Percentiles rank a stretch among this genome's conserved stretches.
phyloP scores from a whole-genome alignment of 2,329 filamentous ascomycete genomes.

The Fusarium sp. region DNA sequence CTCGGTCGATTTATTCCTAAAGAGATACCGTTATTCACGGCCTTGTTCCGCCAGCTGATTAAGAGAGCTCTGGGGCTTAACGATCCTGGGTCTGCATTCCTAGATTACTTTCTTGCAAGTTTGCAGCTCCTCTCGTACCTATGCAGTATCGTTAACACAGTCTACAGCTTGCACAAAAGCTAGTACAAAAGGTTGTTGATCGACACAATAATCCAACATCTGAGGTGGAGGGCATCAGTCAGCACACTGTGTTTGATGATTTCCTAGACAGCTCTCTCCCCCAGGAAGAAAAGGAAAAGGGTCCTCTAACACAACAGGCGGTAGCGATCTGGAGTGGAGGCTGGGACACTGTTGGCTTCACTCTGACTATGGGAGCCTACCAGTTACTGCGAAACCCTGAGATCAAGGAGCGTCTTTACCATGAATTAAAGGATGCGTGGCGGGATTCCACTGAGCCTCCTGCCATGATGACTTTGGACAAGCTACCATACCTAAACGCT shows the following conservation, averaged over 20 bases:
- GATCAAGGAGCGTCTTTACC: background rate
- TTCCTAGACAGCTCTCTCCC: conserved; percentile 3
- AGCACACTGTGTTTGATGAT: conserved; percentile 6
- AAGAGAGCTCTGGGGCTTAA: background rate
- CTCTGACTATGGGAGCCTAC: conserved; percentile 1
- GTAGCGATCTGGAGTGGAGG: conserved; percentile 17
- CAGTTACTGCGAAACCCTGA: background rate
- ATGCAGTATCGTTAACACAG: background rate
- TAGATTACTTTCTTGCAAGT: conserved; percentile 2
- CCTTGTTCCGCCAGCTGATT: conserved; percentile 2
- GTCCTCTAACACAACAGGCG: conserved; percentile 11
- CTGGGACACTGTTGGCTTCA: conserved; percentile 13
- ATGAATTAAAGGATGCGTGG: background rate
- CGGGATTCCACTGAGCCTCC: background rate
- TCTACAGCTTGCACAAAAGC: conserved; percentile 1
- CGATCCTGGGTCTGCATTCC: conserved; percentile 8
- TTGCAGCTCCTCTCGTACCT: too few relatives aligned
- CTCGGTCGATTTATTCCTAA: conserved; percentile 11
- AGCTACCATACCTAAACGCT: background rate
- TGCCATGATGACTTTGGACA: background rate
- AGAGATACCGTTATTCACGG: conserved; percentile 2
- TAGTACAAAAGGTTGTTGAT: conserved; percentile 6
- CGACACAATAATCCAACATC: background rate
- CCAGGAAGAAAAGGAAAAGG: conserved; percentile 4
- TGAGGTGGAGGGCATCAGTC: background rate